These are phyloP conservation scores for Boletus pseudo-olivaceus DNA, from an alignment of 768 basidiomycete genomes.

Conservation along the genomic window DNA sequence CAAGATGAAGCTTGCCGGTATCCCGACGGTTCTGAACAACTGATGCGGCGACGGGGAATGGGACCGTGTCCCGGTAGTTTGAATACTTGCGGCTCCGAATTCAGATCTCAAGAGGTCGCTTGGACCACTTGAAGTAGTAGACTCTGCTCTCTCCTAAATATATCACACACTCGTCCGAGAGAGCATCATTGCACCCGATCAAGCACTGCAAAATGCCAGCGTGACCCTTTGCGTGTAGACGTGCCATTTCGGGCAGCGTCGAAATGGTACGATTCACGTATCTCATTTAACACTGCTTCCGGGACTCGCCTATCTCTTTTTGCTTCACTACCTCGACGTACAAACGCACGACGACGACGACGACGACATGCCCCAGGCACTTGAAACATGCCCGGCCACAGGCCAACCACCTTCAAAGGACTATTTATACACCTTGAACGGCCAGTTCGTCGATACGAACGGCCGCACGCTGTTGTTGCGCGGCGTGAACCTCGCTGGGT, in stretches of 20 bases:
- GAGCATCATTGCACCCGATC: background rate
- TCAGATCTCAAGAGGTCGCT: background rate
- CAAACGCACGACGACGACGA: background rate
- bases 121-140: background rate
- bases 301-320: background rate
- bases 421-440: conserved; percentile 63
- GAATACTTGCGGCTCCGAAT: background rate
- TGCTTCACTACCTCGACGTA: background rate
- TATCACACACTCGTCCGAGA: too few species aligned
- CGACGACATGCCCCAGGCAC: conserved; percentile 18
- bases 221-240: background rate
- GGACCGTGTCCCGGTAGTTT: background rate
- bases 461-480: conserved; percentile 81
- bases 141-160: too few species aligned
- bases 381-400: conserved; percentile 16
- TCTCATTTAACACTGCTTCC: background rate
- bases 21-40: conserved; percentile 43
- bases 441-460: conserved; percentile 67
- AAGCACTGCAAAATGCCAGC: background rate
- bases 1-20: conserved; percentile 68
- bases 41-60: too few species aligned
- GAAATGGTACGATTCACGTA: conserved; percentile 20
- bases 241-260: conserved; percentile 9
- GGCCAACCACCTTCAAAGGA: conserved; percentile 11
- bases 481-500: conserved; percentile 93